Evolutionary conservation across 371 early-diverging fungal genomes (phyloP).

Genomic region (Mortierella sp.): DNA sequence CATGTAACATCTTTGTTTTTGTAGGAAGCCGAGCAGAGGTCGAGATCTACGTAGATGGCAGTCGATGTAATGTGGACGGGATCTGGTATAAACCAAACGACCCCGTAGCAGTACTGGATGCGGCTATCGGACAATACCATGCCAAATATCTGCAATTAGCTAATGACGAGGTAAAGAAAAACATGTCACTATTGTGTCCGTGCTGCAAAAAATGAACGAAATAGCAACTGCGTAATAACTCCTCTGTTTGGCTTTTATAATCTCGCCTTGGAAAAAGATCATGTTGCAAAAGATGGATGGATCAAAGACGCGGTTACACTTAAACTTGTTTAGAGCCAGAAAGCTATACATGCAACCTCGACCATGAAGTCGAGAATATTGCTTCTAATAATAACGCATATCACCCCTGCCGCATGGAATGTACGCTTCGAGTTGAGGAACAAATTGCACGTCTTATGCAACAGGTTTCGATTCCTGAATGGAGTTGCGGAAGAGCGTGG

Average conservation of each 20-base stretch:
- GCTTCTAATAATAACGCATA: too few species aligned
- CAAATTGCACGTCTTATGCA: too few species aligned
- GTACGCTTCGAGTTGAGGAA: too few species aligned
- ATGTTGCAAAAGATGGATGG: slow-evolving; percentile 36
- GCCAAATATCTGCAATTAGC: slow-evolving; percentile 29
- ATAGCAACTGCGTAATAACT: background rate
- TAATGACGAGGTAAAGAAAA: slow-evolving; percentile 23
- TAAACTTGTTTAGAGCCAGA: slow-evolving; percentile 24
- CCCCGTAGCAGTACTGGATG: slow-evolving; percentile 26
- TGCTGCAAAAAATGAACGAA: background rate
- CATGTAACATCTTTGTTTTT: background rate
- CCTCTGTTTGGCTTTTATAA: background rate
- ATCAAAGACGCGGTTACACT: slow-evolving; percentile 25
- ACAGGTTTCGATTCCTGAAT: too few species aligned
- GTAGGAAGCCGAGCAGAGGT: slow-evolving; percentile 16
- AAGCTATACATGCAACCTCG: slow-evolving; percentile 46
- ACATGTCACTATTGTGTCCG: background rate
- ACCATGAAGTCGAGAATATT: too few species aligned
- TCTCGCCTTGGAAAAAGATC: slow-evolving; percentile 5
- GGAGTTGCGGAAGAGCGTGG: too few species aligned
- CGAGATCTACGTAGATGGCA: slow-evolving; percentile 34
- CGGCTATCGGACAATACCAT: slow-evolving; percentile 23
- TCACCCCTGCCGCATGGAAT: too few species aligned
- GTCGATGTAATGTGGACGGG: slow-evolving; percentile 27
- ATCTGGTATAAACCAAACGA: slow-evolving; percentile 43